Evolutionary conservation across 106 monocot species (phyloP), one percentile per base, ranked within the genome.

Genomic region (Apostasia shenzhenica): DNA sequence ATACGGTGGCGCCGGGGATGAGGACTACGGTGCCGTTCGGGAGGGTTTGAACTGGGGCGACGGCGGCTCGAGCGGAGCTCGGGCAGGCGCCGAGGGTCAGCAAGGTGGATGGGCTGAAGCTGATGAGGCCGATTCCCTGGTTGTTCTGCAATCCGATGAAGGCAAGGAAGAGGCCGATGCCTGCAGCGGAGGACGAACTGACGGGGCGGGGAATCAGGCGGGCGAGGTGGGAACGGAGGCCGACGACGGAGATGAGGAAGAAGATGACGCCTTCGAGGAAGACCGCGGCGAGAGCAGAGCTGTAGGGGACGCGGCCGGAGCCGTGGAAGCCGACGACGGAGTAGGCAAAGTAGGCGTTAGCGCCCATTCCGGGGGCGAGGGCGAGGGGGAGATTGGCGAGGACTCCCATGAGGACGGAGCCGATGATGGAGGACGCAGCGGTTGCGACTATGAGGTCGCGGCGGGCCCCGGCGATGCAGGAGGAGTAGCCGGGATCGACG

Each of bases 371-470:
- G 14, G 81, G 81, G 38, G 81, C 81, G 37, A 81, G 76, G 43
- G 75, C 81, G 9, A 81, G 48, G 2, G 81, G 81, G 55, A 81
- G 76, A 63, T 81, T 81, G 42, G 81, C 76, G 51, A 81, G 14
- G 66, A 63, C 47, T 56, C 81, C 81, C 81, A 81, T 81, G 75
- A 81, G 42, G 76, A 58, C 14, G 56, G 76, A 77, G 6, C 76
- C 81, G 55, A 81, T 72, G 43, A 72, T 1, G 72, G 81, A 81
- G 42, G 81, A 54, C 41, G 68, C 75, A 47, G 72, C 72, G 61
- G 81, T 76, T 62, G 81, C 81, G 55, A 73, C 72, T 54, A 81
- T 81, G n/a, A 81, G 81, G 68, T 81, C 81, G 14, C 81, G 81
- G 49, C 76, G 71, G 67, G 55, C 76, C 14, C 76, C 76, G 72